phyloP scores from a whole-genome alignment of 106 monocot species.

The Gastrodia elata region DNA sequence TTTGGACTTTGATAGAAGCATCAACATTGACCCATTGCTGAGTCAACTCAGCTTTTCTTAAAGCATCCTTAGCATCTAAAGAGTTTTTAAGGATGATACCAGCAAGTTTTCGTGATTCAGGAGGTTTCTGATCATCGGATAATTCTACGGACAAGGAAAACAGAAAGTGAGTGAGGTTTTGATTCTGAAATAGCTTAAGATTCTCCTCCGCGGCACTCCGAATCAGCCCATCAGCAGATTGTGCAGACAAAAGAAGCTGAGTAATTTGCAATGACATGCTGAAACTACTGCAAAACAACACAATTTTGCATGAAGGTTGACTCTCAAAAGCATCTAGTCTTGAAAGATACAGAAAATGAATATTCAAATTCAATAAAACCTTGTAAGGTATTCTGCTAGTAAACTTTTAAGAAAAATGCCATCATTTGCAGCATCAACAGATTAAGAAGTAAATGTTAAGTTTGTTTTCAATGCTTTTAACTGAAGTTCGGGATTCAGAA shows the following conservation, averaged over 20 bases:
- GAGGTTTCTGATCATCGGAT: constrained; percentile 19
- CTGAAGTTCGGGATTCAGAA: too few species aligned
- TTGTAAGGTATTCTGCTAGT: not conserved
- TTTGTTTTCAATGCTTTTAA: not conserved
- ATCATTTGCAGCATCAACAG: not conserved
- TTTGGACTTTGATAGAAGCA: constrained; percentile 16
- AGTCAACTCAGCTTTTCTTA: constrained; percentile 16
- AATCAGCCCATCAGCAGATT: constrained; percentile 17
- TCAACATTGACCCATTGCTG: constrained; percentile 19
- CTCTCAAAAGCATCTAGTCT: not conserved
- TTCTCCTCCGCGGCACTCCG: constrained; percentile 13
- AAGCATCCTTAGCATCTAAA: constrained; percentile 21
- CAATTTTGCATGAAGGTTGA: not conserved
- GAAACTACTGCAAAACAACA: constrained; percentile 1
- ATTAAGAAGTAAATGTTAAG: not conserved
- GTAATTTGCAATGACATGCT: constrained; percentile 22
- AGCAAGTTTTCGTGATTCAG: constrained; percentile 22
- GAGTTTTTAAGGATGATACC: constrained; percentile 26
- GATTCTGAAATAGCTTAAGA: constrained; percentile 19
- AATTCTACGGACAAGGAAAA: constrained; percentile 13
- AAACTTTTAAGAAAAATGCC: not conserved
- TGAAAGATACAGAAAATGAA: not conserved
- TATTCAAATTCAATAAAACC: not conserved
- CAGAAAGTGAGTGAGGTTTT: constrained; percentile 15
- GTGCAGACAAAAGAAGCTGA: constrained; percentile 18